A percentile compares a stretch with the other conserved stretches of the same genome.
phyloP scores from a whole-genome alignment of 179 eudicot genomes.

The Beta corolliflora region DNA sequence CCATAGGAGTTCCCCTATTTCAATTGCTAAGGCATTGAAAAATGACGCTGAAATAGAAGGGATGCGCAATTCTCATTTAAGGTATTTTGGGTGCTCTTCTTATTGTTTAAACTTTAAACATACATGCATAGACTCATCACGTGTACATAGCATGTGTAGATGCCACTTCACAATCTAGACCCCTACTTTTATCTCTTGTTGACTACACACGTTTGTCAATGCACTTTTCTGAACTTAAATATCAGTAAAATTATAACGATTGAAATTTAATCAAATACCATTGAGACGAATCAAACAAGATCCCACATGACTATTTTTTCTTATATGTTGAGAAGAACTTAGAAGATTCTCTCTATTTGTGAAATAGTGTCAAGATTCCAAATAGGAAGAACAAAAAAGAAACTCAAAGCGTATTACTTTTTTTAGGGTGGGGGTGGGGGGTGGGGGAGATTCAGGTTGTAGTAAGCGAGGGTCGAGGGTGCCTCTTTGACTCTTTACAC shows the following conservation, averaged over 20 bases:
- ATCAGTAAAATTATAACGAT: too few relatives aligned
- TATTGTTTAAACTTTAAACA: neutral
- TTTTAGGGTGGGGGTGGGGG: too few relatives aligned
- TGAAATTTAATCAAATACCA: too few relatives aligned
- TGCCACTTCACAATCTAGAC: constrained; percentile 1
- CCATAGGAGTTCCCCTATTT: constrained; percentile 65
- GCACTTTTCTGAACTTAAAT: too few relatives aligned
- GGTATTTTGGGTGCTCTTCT: constrained; percentile 44
- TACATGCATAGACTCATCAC: neutral
- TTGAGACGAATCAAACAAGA: too few relatives aligned
- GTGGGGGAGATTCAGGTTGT: too few relatives aligned
- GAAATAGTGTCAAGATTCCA: too few relatives aligned
- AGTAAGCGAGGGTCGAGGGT: neutral
- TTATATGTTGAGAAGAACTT: too few relatives aligned
- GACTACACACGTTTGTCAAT: neutral
- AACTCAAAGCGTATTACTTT: too few relatives aligned
- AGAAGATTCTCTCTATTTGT: too few relatives aligned
- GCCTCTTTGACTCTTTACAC: neutral
- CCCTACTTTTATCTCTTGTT: neutral
- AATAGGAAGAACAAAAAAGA: too few relatives aligned
- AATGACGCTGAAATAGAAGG: constrained; percentile 87
- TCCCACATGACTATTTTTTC: too few relatives aligned
- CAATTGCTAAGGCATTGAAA: constrained; percentile 81
- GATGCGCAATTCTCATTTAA: constrained; percentile 80
- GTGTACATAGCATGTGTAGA: neutral